phyloP scores from a whole-genome alignment of 2,329 filamentous ascomycete species.

The Colletotrichum sp. region DNA sequence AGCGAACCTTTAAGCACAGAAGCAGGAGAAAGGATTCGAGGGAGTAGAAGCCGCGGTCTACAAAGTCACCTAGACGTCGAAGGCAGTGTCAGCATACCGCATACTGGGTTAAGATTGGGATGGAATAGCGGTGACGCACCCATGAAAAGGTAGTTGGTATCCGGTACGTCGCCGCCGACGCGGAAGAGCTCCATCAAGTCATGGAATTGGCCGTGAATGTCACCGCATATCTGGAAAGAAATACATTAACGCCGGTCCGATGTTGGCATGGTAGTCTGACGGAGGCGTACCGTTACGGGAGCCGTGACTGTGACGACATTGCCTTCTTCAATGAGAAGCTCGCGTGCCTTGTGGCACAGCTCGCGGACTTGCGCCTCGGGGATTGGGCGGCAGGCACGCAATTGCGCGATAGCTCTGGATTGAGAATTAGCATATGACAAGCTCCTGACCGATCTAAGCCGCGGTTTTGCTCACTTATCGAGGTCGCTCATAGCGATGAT shows the following conservation, averaged over 20 bases:
- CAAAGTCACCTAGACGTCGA: conserved; percentile 76
- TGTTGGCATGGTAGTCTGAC: not conserved
- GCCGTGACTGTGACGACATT: conserved; percentile 96
- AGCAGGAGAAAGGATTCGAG: conserved; percentile 96
- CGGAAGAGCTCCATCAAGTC: conserved; percentile 97
- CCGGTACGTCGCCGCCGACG: conserved; percentile 90
- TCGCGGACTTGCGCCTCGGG: conserved; percentile 95
- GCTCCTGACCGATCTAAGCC: not conserved
- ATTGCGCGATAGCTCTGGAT: conserved; percentile 86
- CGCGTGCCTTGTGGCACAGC: conserved; percentile 94
- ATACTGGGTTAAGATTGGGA: not conserved
- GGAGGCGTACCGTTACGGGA: conserved; percentile 78
- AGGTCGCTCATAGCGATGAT: conserved; percentile 80
- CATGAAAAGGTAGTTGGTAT: conserved; percentile 98
- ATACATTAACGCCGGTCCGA: not conserved
- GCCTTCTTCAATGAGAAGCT: conserved; percentile 95
- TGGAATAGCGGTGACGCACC: conserved; percentile 53
- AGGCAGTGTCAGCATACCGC: not conserved
- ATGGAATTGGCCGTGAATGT: conserved; percentile 97
- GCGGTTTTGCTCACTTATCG: conserved; percentile 70
- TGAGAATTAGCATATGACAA: conserved; percentile 5
- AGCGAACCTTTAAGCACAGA: conserved; percentile 94
- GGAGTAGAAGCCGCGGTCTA: conserved; percentile 97
- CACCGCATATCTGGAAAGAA: conserved; percentile 80
- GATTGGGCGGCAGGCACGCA: conserved; percentile 95